Conservation (phyloP, 169 alveolate species). For the Toxoplasma gondii region DNA sequence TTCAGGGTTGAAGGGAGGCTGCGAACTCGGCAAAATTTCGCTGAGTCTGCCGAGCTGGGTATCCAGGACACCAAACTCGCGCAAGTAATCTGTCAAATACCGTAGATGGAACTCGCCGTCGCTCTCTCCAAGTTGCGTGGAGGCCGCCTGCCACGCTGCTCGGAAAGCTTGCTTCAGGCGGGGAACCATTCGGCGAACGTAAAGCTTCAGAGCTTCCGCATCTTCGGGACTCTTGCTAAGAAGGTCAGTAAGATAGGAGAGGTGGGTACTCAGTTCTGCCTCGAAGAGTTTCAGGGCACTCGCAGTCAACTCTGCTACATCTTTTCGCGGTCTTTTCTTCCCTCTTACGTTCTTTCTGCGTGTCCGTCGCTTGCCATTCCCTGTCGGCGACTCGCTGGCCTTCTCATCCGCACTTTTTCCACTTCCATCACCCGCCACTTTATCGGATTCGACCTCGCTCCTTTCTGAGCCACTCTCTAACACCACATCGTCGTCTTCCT, state of each 20-base stretch:
- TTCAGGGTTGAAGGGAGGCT: slow-evolving; percentile 3
- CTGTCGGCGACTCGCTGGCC: too few species aligned
- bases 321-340: background rate
- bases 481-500: background rate
- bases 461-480: background rate
- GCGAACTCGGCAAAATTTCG: background rate
- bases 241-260: background rate
- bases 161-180: background rate
- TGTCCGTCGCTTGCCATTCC: background rate
- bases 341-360: background rate
- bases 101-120: background rate
- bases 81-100: slow-evolving; percentile 2
- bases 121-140: background rate
- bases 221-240: background rate
- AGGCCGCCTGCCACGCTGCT: background rate
- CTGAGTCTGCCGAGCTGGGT: background rate
- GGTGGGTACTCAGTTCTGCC: background rate
- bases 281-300: background rate
- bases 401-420: too few species aligned
- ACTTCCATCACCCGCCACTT: background rate
- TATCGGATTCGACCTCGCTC: too few species aligned
- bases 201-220: background rate
- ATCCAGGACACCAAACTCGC: background rate
- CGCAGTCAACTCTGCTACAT: background rate
- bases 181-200: background rate